Evolutionary conservation across 768 basidiomycete genomes (phyloP).

Genomic region (Termitomyces sp.): DNA sequence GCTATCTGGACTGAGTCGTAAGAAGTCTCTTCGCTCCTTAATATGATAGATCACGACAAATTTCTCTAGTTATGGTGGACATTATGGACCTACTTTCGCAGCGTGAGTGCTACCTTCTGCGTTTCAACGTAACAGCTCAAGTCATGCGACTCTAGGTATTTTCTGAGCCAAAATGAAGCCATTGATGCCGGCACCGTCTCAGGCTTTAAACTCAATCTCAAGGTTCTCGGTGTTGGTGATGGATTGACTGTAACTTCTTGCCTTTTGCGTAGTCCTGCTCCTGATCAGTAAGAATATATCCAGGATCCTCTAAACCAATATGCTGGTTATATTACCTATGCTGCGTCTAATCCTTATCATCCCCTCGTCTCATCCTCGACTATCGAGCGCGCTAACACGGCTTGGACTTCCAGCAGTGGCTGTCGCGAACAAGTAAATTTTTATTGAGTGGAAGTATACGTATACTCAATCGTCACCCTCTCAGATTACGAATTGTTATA

Average conservation of each 20-base stretch:
- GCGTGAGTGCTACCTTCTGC: conserved; percentile 24
- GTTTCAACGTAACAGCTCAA: neutral
- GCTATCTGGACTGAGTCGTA: conserved; percentile 64
- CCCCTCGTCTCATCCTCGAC: conserved; percentile 39
- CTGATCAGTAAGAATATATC: neutral
- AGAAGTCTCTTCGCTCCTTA: conserved; percentile 11
- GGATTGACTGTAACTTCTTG: conserved; percentile 45
- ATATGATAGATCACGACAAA: neutral
- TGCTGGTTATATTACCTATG: conserved; percentile 52
- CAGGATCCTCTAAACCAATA: conserved; percentile 47
- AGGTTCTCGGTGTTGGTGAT: conserved; percentile 57
- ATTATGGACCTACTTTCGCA: conserved; percentile 66
- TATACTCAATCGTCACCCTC: neutral
- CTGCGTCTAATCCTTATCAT: conserved; percentile 51
- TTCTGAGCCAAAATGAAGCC: conserved; percentile 53
- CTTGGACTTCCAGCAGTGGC: conserved; percentile 36
- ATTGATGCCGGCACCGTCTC: conserved; percentile 39
- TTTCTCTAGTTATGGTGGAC: conserved; percentile 50
- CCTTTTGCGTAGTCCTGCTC: neutral
- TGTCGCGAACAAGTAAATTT: conserved; percentile 41
- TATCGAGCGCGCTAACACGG: conserved; percentile 34
- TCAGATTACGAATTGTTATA: conserved; percentile 50
- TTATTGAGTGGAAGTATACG: neutral
- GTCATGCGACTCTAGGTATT: conserved; percentile 26
- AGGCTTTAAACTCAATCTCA: conserved; percentile 51